phyloP scores from a whole-genome alignment of 2,329 filamentous ascomycete species.

The Aspergillus tanneri region DNA sequence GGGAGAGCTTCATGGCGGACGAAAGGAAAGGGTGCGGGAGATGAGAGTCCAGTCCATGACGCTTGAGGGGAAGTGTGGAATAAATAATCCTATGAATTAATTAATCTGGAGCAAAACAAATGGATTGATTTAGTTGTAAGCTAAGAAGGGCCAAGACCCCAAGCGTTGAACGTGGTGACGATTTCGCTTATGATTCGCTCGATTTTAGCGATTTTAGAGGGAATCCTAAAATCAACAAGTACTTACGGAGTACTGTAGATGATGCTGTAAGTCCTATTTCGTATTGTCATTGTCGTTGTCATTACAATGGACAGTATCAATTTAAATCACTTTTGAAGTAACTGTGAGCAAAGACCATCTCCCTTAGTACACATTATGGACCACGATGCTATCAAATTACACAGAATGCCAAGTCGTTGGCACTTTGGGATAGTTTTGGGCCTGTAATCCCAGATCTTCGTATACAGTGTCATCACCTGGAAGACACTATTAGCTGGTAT shows the following conservation, averaged over 20 bases:
- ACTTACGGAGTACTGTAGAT: too few species aligned
- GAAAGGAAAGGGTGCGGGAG: background rate
- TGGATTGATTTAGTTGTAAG: background rate
- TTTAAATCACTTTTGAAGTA: background rate
- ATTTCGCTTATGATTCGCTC: constrained; percentile 9
- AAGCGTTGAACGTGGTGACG: constrained; percentile 14
- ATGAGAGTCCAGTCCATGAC: too few species aligned
- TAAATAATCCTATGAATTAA: too few species aligned
- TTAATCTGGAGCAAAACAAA: too few species aligned
- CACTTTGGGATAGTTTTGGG: constrained; percentile 64
- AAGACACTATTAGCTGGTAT: constrained; percentile 1
- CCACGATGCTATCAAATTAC: background rate
- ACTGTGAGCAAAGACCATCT: background rate
- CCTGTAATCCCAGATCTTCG: constrained; percentile 56
- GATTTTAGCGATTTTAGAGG: background rate
- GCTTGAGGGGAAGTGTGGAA: too few species aligned
- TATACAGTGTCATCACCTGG: constrained; percentile 61
- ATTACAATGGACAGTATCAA: too few species aligned
- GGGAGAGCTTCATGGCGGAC: constrained; percentile 23
- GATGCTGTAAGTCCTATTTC: too few species aligned
- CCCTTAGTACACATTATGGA: background rate
- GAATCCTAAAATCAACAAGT: too few species aligned
- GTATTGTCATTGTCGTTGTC: too few species aligned
- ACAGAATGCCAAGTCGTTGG: constrained; percentile 66
- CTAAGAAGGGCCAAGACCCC: background rate